Percentiles rank a stretch among this genome's conserved stretches.
Evolutionary conservation across 495 filamentous ascomycete genomes (phyloP).

Genomic region (Trichodelitschia bisporula): DNA sequence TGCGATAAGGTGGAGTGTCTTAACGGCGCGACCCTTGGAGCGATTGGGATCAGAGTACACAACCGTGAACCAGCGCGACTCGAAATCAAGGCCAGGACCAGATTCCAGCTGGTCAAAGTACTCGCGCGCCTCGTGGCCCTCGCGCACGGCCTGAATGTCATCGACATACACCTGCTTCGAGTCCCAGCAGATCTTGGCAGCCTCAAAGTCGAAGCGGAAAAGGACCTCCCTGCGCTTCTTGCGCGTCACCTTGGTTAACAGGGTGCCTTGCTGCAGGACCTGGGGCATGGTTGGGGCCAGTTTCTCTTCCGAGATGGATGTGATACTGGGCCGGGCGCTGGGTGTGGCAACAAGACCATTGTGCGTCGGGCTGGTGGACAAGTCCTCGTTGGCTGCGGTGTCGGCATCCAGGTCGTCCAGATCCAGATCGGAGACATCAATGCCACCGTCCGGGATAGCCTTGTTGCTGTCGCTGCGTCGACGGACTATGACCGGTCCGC

Average conservation of each 20-base stretch:
- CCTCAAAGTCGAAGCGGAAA: constrained; percentile 54
- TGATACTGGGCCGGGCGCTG: constrained; percentile 9
- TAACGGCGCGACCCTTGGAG: constrained; percentile 39
- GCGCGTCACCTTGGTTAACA: constrained; percentile 57
- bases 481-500: constrained; percentile 68
- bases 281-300: constrained; percentile 47
- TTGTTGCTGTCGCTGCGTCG: constrained; percentile 62
- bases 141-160: constrained; percentile 73
- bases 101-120: constrained; percentile 81
- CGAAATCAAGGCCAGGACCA: no score
- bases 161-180: constrained; percentile 78
- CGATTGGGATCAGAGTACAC: constrained; percentile 47
- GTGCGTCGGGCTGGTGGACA: constrained; percentile 2
- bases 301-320: constrained; percentile 14
- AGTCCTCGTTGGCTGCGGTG: constrained; percentile 1
- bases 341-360: constrained; percentile 16
- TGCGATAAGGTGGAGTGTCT: constrained; percentile 66
- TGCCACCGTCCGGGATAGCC: constrained; percentile 27
- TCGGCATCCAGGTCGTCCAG: constrained; percentile 24
- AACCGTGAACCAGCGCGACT: constrained; percentile 66
- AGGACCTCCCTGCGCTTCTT: constrained; percentile 49
- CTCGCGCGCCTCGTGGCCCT: constrained; percentile 63
- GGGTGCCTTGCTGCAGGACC: constrained; percentile 47
- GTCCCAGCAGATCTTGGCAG: constrained; percentile 75
- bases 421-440: constrained; percentile 20